A percentile compares a stretch with the other conserved stretches of the same genome.
These are phyloP conservation scores for Castanea sativa DNA, from an alignment of 306 rosid species.

Conservation along the genomic window DNA sequence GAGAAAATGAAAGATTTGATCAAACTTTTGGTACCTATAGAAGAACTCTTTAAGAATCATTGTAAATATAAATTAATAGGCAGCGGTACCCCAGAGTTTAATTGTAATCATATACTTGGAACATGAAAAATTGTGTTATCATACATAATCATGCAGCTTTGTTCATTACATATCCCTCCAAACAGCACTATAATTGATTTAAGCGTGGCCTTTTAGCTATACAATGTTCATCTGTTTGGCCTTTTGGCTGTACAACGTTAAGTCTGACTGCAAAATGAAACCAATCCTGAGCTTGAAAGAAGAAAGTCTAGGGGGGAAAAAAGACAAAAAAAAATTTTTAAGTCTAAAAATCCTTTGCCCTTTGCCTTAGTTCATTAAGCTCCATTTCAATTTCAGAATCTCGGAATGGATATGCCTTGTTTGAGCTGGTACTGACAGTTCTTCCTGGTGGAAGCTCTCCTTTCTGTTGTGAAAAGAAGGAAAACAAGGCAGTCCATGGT, in stretches of 20 bases:
- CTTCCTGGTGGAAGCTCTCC: conserved; percentile 63
- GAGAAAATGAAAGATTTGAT: no score
- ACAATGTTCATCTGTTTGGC: conserved; percentile 30
- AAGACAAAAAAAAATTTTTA: not conserved
- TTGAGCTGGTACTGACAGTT: conserved; percentile 27
- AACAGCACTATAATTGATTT: conserved; percentile 5
- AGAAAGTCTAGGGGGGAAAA: not conserved
- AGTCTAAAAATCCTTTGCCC: conserved; percentile 40
- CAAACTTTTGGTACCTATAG: no score
- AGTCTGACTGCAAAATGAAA: conserved; percentile 15
- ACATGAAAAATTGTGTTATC: not conserved
- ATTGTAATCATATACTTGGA: not conserved
- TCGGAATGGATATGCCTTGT: conserved; percentile 41
- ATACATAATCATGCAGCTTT: conserved; percentile 17
- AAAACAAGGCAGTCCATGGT: not conserved
- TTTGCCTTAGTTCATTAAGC: conserved; percentile 54
- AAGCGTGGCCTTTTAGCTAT: conserved; percentile 37
- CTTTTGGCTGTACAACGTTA: conserved; percentile 29
- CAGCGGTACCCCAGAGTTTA: not conserved
- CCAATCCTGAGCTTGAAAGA: conserved; percentile 14
- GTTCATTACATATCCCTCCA: not conserved
- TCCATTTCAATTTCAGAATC: conserved; percentile 57
- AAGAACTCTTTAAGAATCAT: not conserved
- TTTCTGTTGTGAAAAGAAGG: conserved; percentile 30
- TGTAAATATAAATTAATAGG: conserved; percentile 1